Percentiles rank a stretch among this genome's conserved stretches.
Evolutionary conservation across 129 eudicot genomes (phyloP).

Genomic region (Deinandra increscens): DNA sequence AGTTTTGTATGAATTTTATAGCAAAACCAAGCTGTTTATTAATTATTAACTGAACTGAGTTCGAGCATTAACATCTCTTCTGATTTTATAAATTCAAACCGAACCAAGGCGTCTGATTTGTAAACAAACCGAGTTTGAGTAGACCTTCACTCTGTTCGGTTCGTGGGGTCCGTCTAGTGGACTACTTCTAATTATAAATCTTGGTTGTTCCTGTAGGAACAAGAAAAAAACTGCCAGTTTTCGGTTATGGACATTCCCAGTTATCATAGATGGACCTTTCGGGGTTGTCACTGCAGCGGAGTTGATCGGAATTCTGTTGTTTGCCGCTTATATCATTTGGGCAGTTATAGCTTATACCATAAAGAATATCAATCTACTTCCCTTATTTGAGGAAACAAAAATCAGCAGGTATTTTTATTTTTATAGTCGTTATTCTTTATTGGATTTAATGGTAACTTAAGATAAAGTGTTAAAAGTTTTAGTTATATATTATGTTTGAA

Average conservation of each 20-base stretch:
- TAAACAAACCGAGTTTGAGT: too few relatives aligned
- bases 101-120: too few relatives aligned
- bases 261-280: slow-evolving; percentile 78
- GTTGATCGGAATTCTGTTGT: slow-evolving; percentile 61
- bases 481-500: too few relatives aligned
- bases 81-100: too few relatives aligned
- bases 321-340: slow-evolving; percentile 60
- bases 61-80: too few relatives aligned
- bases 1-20: too few relatives aligned
- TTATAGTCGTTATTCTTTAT: background rate
- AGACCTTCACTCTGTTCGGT: too few relatives aligned
- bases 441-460: background rate
- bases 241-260: slow-evolving; percentile 86
- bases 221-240: slow-evolving; percentile 50
- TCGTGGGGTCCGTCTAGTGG: too few relatives aligned
- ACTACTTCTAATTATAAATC: too few relatives aligned
- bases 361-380: slow-evolving; percentile 24
- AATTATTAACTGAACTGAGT: too few relatives aligned
- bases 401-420: slow-evolving; percentile 40
- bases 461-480: too few relatives aligned
- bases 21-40: too few relatives aligned
- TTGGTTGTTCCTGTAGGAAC: slow-evolving; percentile 40
- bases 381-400: slow-evolving; percentile 25
- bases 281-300: slow-evolving; percentile 96
- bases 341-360: slow-evolving; percentile 44